Evolutionary conservation across 2,329 filamentous ascomycete genomes (phyloP).

Genomic region (Sporothrix globosa): DNA sequence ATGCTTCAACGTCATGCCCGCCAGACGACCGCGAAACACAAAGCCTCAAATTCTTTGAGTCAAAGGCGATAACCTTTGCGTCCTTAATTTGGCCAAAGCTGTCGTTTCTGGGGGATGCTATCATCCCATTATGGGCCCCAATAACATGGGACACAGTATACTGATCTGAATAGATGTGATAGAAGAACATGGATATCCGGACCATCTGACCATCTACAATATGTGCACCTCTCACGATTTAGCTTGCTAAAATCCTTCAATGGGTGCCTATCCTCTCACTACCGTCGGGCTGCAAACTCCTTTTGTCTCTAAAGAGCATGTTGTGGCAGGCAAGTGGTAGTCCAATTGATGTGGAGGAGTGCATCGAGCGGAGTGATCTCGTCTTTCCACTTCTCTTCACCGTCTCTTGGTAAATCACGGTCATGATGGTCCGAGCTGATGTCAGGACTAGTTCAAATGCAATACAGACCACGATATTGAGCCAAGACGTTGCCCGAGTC

Average conservation of each 20-base stretch:
- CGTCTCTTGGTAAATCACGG: neutral
- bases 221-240: too few species aligned
- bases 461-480: neutral
- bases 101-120: neutral
- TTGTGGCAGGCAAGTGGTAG: neutral
- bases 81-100: neutral
- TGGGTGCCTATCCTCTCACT: too few species aligned
- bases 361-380: neutral
- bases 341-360: neutral
- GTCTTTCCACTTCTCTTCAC: neutral
- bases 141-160: too few species aligned
- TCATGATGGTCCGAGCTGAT: neutral
- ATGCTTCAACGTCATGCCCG: neutral
- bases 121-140: neutral
- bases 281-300: too few species aligned
- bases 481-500: neutral
- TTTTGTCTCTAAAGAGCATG: too few species aligned
- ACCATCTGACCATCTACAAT: too few species aligned
- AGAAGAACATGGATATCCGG: too few species aligned
- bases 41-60: neutral
- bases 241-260: too few species aligned
- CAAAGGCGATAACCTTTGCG: neutral
- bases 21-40: neutral
- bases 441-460: neutral
- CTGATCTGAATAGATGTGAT: too few species aligned